These are phyloP conservation scores for Tuber indicum DNA, from an alignment of 495 filamentous ascomycete genomes.

Conservation along the genomic window DNA sequence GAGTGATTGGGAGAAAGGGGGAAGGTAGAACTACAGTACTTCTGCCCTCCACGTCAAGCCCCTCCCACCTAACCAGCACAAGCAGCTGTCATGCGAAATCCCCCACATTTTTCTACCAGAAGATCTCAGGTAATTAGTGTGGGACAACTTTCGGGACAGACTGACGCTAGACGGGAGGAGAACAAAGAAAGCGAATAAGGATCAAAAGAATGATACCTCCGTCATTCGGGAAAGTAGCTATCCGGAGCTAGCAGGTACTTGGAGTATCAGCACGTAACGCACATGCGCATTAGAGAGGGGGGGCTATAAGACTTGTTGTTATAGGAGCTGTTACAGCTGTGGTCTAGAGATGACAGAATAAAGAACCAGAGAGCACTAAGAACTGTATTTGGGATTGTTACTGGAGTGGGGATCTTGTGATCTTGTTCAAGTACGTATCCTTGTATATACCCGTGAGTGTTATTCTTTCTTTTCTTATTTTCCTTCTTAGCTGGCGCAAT, in stretches of 20 bases:
- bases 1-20: background rate
- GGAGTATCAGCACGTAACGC: background rate
- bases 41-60: background rate
- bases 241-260: background rate
- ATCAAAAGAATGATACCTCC: background rate
- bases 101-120: background rate
- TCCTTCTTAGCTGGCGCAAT: background rate
- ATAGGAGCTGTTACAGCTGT: background rate
- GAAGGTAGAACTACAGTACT: background rate
- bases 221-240: background rate
- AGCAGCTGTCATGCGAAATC: background rate
- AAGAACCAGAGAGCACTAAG: background rate
- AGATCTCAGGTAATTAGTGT: background rate
- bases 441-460: background rate
- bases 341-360: background rate
- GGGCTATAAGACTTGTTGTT: background rate
- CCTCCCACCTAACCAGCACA: background rate
- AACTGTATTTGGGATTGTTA: background rate
- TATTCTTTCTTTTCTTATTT: conserved; percentile 3
- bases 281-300: background rate
- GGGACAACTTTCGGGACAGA: conserved; percentile 1
- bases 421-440: background rate
- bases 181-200: background rate
- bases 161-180: background rate
- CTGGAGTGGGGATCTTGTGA: background rate